These are phyloP conservation scores for Biscogniauxia sp. DNA, from an alignment of 2,329 filamentous ascomycete genomes.

Conservation along the genomic window DNA sequence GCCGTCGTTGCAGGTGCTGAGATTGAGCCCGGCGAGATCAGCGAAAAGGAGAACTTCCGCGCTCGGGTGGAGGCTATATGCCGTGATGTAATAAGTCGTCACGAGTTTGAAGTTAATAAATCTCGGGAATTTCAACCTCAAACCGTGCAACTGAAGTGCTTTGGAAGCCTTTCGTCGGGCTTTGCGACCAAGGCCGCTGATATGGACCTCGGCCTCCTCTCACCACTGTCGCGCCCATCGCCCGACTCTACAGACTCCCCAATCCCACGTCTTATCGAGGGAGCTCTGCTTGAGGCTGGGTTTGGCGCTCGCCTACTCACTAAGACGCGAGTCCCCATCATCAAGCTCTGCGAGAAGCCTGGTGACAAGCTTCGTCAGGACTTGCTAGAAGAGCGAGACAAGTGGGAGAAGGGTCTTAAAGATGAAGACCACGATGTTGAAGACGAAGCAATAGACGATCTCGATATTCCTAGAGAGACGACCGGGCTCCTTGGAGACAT, in stretches of 20 bases:
- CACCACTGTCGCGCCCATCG: constrained; percentile 55
- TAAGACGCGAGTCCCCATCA: constrained; percentile 78
- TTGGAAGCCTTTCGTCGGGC: constrained; percentile 79
- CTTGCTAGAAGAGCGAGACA: constrained; percentile 62
- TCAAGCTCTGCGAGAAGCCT: constrained; percentile 79
- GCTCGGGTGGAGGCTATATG: constrained; percentile 63
- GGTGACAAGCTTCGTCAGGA: constrained; percentile 56
- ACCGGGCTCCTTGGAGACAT: constrained; percentile 1
- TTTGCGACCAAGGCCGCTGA: constrained; percentile 88
- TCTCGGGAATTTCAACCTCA: constrained; percentile 46
- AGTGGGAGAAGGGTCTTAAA: constrained; percentile 64
- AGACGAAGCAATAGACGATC: constrained; percentile 32
- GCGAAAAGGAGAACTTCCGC: constrained; percentile 71
- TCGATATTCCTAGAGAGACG: constrained; percentile 13
- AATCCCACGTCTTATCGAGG: constrained; percentile 74
- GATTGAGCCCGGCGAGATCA: constrained; percentile 62
- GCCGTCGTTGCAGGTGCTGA: constrained; percentile 56
- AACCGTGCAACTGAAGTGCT: constrained; percentile 69
- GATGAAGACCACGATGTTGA: constrained; percentile 39
- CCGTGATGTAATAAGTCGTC: constrained; percentile 52
- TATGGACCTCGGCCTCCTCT: constrained; percentile 81
- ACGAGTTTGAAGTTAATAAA: constrained; percentile 45
- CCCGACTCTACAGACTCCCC: constrained; percentile 55
- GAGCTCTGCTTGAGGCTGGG: constrained; percentile 67
- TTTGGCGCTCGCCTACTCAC: constrained; percentile 76